phyloP scores from a whole-genome alignment of 768 basidiomycete genomes.

The Mycena vitilis region DNA sequence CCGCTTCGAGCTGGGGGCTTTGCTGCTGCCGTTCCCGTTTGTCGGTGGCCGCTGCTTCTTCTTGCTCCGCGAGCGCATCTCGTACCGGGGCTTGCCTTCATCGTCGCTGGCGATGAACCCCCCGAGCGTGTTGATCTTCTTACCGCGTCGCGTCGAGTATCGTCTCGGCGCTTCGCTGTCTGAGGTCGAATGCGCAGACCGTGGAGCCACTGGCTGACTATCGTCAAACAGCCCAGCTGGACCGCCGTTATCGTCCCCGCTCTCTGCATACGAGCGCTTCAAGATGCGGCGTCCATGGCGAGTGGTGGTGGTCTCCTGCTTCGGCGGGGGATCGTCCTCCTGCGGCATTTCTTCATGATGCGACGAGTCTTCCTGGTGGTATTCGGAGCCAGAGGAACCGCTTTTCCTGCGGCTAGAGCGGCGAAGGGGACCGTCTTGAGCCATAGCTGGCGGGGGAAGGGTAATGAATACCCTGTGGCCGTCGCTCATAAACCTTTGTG shows the following conservation, averaged over 20 bases:
- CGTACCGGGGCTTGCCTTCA: conserved; percentile 54
- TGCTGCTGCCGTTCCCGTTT: conserved; percentile 31
- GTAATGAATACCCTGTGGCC: conserved; percentile 21
- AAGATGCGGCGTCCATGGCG: conserved; percentile 55
- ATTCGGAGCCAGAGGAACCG: conserved; percentile 60
- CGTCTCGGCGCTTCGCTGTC: conserved; percentile 38
- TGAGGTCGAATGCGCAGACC: conserved; percentile 31
- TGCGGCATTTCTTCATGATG: conserved; percentile 47
- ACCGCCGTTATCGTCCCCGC: conserved; percentile 55
- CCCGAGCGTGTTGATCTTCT: conserved; percentile 38
- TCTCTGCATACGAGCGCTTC: conserved; percentile 58
- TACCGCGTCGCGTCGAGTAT: conserved; percentile 30
- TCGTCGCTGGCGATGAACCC: conserved; percentile 59
- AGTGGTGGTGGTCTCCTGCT: conserved; percentile 43
- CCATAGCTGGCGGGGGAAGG: conserved; percentile 22
- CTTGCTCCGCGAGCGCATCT: conserved; percentile 55
- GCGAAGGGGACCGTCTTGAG: conserved; percentile 41
- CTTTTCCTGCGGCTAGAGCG: conserved; percentile 48
- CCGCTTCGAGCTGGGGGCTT: conserved; percentile 27
- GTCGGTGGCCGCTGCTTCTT: conserved; percentile 35
- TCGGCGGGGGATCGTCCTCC: conserved; percentile 44
- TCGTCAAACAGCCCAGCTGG: conserved; percentile 46
- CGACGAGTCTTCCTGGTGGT: conserved; percentile 61
- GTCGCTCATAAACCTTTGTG: conserved; percentile 27
- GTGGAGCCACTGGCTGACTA: conserved; percentile 7